Evolutionary conservation across 768 basidiomycete species (phyloP).

Genomic region (Lentinula guzmanii): DNA sequence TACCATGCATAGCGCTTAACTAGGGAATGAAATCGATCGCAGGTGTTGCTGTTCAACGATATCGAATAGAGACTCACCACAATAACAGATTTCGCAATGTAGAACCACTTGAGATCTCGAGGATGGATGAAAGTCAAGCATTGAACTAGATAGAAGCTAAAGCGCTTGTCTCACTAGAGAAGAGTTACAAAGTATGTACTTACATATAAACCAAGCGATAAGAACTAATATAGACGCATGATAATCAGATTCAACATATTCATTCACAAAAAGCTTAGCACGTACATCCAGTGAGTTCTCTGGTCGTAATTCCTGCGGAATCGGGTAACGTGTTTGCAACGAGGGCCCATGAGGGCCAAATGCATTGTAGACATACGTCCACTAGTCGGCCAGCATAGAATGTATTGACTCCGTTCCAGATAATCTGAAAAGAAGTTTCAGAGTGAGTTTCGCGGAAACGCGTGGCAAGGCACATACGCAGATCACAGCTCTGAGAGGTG

Average conservation of each 20-base stretch:
- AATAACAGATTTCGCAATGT: slow-evolving; percentile 9
- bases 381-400: slow-evolving; percentile 10
- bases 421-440: background rate
- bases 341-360: slow-evolving; percentile 8
- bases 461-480: background rate
- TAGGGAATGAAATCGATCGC: background rate
- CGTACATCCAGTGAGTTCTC: slow-evolving; percentile 7
- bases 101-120: slow-evolving; percentile 9
- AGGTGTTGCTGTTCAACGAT: background rate
- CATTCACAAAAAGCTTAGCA: background rate
- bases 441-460: background rate
- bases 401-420: slow-evolving; percentile 10
- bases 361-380: slow-evolving; percentile 8
- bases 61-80: background rate
- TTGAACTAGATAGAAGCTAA: background rate
- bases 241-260: background rate
- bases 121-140: slow-evolving; percentile 10
- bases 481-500: slow-evolving; percentile 6
- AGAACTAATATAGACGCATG: background rate
- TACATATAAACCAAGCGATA: slow-evolving; percentile 11
- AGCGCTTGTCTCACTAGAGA: background rate
- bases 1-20: slow-evolving; percentile 8
- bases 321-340: slow-evolving; percentile 7
- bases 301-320: slow-evolving; percentile 8
- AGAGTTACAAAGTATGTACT: background rate